phyloP scores from a whole-genome alignment of 768 basidiomycete genomes.

The Termitomyces sp. region DNA sequence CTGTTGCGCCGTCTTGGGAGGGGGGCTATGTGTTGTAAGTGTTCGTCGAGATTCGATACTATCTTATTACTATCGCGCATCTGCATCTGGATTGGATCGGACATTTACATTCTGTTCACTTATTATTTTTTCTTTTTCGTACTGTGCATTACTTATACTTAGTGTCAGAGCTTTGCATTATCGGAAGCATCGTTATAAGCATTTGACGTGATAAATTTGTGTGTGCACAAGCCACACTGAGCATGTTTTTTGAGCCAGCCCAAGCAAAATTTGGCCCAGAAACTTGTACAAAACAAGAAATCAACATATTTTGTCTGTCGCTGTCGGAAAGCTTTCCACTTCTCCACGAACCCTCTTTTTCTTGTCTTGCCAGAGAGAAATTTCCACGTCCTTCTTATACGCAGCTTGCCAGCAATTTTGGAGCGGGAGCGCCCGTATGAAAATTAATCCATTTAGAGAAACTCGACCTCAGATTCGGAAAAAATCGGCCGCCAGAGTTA shows the following conservation, averaged over 20 bases:
- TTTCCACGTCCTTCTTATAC: neutral
- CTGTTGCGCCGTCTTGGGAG: slow-evolving; percentile 34
- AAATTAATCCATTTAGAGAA: slow-evolving; percentile 8
- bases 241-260: neutral
- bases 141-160: slow-evolving; percentile 17
- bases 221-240: neutral
- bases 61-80: slow-evolving; percentile 27
- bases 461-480: slow-evolving; percentile 26
- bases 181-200: slow-evolving; percentile 9
- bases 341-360: neutral
- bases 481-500: slow-evolving; percentile 33
- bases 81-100: slow-evolving; percentile 32
- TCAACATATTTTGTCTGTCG: neutral
- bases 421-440: slow-evolving; percentile 1
- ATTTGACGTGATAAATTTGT: neutral
- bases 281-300: slow-evolving; percentile 7
- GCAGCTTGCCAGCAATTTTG: neutral
- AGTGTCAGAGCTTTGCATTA: slow-evolving; percentile 23
- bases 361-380: neutral
- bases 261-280: neutral
- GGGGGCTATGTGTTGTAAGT: slow-evolving; percentile 41
- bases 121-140: slow-evolving; percentile 11
- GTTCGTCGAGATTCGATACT: slow-evolving; percentile 9
- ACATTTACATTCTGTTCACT: slow-evolving; percentile 24
- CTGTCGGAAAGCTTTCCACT: neutral